These are phyloP conservation scores for Panicum virgatum DNA, from an alignment of 202 grass and related monocot genomes.

Conservation along the genomic window DNA sequence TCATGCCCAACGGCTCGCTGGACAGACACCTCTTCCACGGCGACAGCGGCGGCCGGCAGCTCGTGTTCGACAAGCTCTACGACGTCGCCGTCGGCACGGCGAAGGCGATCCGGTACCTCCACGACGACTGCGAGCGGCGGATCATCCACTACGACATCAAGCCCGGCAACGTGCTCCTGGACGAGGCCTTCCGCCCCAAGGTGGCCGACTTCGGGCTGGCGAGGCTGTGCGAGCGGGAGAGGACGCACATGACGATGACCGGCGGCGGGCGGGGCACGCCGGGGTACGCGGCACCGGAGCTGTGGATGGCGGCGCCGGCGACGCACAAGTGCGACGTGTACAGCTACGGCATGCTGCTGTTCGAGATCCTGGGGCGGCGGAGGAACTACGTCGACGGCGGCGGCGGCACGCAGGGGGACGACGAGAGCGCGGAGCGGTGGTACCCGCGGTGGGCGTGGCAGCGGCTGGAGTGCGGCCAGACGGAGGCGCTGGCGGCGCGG, in stretches of 20 bases:
- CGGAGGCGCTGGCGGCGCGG: constrained; percentile 19
- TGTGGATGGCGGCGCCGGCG: constrained; percentile 56
- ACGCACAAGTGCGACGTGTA: constrained; percentile 63
- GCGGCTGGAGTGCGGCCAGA: constrained; percentile 15
- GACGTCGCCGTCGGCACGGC: constrained; percentile 43
- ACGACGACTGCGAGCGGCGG: constrained; percentile 44
- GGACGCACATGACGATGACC: constrained; percentile 22
- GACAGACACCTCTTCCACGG: constrained; percentile 36
- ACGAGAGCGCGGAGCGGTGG: constrained; percentile 42
- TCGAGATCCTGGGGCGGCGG: constrained; percentile 62
- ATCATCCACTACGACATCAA: constrained; percentile 65
- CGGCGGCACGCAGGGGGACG: not conserved
- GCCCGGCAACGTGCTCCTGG: constrained; percentile 47
- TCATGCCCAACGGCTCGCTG: constrained; percentile 51
- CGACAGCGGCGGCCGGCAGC: too few relatives aligned
- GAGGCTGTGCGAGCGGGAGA: constrained; percentile 29
- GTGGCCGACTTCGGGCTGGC: constrained; percentile 50
- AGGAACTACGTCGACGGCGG: constrained; percentile 48
- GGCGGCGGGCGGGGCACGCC: constrained; percentile 52
- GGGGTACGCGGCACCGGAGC: constrained; percentile 61
- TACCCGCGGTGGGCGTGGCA: constrained; percentile 46
- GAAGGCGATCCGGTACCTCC: constrained; percentile 44
- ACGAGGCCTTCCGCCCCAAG: constrained; percentile 35
- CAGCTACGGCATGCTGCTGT: constrained; percentile 69
- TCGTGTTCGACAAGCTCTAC: constrained; percentile 33